phyloP scores from a whole-genome alignment of 257 asterid genomes.

The Mitragyna speciosa region DNA sequence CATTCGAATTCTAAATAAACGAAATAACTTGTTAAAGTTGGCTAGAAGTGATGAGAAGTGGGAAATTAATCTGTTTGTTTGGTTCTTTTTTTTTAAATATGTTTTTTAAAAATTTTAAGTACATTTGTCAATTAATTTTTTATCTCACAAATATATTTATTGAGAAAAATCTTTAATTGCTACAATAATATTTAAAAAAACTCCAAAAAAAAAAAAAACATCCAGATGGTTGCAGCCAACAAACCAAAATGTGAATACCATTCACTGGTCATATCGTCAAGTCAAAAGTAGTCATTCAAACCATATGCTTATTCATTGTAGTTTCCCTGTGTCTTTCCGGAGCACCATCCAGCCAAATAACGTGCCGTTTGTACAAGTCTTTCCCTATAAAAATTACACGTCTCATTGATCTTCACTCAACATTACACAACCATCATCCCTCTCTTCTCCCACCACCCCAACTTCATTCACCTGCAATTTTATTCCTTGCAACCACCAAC shows the following conservation, averaged over 20 bases:
- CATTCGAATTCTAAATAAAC: too few relatives aligned
- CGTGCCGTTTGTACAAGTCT: not conserved
- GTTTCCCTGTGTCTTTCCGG: conserved; percentile 23
- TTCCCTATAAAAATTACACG: not conserved
- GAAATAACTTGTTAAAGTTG: not conserved
- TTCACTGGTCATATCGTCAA: not conserved
- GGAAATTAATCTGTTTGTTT: conserved; percentile 71
- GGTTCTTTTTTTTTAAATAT: too few relatives aligned
- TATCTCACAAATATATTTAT: too few relatives aligned
- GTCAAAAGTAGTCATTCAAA: conserved; percentile 40
- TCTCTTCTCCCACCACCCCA: not conserved
- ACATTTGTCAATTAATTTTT: too few relatives aligned
- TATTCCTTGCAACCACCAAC: not conserved
- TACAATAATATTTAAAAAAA: too few relatives aligned
- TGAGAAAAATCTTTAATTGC: too few relatives aligned
- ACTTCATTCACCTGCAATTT: not conserved
- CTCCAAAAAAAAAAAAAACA: too few relatives aligned
- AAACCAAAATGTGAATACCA: conserved; percentile 37
- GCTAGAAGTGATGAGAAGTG: conserved; percentile 20
- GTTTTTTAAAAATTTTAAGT: too few relatives aligned
- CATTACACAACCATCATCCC: not conserved
- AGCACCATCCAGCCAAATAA: not conserved
- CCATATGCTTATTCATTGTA: conserved; percentile 28
- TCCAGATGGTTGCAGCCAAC: too few relatives aligned
- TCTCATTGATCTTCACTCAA: not conserved